Evolutionary conservation across 2,329 filamentous ascomycete genomes (phyloP).

Genomic region (Stromatinia cepivora): DNA sequence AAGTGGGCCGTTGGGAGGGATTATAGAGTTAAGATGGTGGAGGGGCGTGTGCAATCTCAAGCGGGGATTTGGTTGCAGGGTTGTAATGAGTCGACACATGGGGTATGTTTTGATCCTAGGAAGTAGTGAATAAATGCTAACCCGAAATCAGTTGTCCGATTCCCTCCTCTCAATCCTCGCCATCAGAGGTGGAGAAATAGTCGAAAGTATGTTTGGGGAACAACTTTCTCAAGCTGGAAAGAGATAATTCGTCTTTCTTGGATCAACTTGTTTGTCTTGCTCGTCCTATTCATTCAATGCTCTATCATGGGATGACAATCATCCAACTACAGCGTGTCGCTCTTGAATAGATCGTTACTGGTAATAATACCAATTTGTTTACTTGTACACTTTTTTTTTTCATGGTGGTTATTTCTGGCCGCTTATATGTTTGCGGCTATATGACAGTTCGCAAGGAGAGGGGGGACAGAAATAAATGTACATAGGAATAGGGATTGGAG

Average conservation of each 20-base stretch:
- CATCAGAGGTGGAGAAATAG: conserved; percentile 74
- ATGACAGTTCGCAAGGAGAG: too few relatives aligned
- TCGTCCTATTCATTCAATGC: too few relatives aligned
- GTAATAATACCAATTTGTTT: too few relatives aligned
- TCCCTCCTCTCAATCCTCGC: conserved; percentile 78
- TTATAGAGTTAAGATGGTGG: conserved; percentile 73
- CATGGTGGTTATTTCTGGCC: too few relatives aligned
- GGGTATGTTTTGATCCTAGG: conserved; percentile 53
- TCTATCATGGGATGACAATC: too few relatives aligned
- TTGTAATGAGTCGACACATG: conserved; percentile 89
- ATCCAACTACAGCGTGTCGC: too few relatives aligned
- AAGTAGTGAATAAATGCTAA: conserved; percentile 8
- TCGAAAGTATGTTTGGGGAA: conserved; percentile 67
- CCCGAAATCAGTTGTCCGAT: conserved; percentile 65
- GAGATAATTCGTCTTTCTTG: background rate
- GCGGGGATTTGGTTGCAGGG: conserved; percentile 91
- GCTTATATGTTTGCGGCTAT: too few relatives aligned
- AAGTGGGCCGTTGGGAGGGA: conserved; percentile 71
- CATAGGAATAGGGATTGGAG: too few relatives aligned
- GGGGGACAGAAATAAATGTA: too few relatives aligned
- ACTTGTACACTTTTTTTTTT: too few relatives aligned
- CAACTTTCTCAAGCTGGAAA: conserved; percentile 19
- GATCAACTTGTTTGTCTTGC: background rate
- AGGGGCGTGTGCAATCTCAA: conserved; percentile 63
- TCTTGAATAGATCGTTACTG: too few relatives aligned